Evolutionary conservation across 2,329 filamentous ascomycete species (phyloP).

Genomic region (Botrytis hyacinthi): DNA sequence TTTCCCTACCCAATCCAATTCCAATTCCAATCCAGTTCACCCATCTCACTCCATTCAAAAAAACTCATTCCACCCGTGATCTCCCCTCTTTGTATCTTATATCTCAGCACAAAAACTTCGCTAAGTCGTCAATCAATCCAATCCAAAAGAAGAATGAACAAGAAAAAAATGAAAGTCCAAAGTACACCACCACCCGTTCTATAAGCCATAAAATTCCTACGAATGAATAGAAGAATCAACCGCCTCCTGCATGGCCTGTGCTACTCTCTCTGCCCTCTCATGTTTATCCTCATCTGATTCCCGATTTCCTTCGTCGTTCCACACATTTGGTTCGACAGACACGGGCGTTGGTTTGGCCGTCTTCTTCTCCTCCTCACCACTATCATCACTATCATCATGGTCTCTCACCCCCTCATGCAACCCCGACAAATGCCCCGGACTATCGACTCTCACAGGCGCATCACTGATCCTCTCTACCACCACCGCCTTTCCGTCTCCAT

Average conservation of each 20-base stretch:
- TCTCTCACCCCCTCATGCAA: neutral
- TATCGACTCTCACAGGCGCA: neutral
- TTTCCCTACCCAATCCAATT: neutral
- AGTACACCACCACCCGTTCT: neutral
- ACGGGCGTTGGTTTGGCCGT: neutral
- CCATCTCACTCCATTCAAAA: neutral
- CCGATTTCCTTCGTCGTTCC: neutral
- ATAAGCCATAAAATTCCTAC: neutral
- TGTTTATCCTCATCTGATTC: neutral
- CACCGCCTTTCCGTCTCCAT: neutral
- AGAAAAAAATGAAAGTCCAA: neutral
- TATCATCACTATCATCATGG: neutral
- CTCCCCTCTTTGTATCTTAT: neutral
- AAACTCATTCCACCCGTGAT: neutral
- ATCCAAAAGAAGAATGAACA: neutral
- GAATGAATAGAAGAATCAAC: conserved; percentile 18
- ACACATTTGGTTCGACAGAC: neutral
- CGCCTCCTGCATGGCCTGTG: conserved; percentile 15
- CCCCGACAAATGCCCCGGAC: neutral
- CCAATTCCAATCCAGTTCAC: neutral
- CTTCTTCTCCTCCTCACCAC: conserved; percentile 8
- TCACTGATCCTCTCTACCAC: neutral
- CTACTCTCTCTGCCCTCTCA: conserved; percentile 17
- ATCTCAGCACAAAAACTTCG: neutral
- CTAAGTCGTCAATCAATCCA: neutral